Conservation (phyloP, 805 yeast species). For the Saccharomycodes ludwigii region DNA sequence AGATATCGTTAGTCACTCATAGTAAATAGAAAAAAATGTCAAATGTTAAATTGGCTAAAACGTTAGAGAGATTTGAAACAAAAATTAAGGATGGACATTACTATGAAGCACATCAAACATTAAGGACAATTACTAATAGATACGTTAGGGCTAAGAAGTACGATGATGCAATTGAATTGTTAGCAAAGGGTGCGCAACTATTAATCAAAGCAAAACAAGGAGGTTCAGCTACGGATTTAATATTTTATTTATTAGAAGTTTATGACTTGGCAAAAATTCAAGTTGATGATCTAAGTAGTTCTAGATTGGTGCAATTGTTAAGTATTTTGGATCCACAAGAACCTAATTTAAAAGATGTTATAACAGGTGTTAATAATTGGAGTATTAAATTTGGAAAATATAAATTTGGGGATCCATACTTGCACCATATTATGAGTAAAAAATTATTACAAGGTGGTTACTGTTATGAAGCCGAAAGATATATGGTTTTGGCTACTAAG, state of each 20-base stretch:
- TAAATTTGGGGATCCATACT: slow-evolving; percentile 60
- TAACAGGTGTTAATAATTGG: slow-evolving; percentile 60
- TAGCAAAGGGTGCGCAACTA: slow-evolving; percentile 58
- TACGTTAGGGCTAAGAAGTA: slow-evolving; percentile 59
- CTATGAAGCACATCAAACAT: slow-evolving; percentile 93
- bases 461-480: slow-evolving; percentile 60
- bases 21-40: background rate
- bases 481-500: slow-evolving; percentile 53
- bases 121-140: slow-evolving; percentile 80
- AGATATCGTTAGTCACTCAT: background rate
- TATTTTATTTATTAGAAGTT: slow-evolving; percentile 59
- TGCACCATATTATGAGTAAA: slow-evolving; percentile 64
- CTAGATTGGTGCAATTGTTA: slow-evolving; percentile 35
- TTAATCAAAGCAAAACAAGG: slow-evolving; percentile 59
- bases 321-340: slow-evolving; percentile 35
- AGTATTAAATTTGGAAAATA: slow-evolving; percentile 35
- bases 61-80: slow-evolving; percentile 50
- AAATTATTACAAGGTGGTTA: slow-evolving; percentile 42
- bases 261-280: slow-evolving; percentile 38
- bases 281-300: slow-evolving; percentile 32
- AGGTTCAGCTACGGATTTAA: slow-evolving; percentile 73
- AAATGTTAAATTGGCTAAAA: slow-evolving; percentile 37
- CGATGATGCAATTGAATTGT: slow-evolving; percentile 58
- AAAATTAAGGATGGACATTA: slow-evolving; percentile 64
- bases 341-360: slow-evolving; percentile 52